These are phyloP conservation scores for Hyphodiscus sp. DNA, from an alignment of 2,329 filamentous ascomycete species.

Conservation along the genomic window DNA sequence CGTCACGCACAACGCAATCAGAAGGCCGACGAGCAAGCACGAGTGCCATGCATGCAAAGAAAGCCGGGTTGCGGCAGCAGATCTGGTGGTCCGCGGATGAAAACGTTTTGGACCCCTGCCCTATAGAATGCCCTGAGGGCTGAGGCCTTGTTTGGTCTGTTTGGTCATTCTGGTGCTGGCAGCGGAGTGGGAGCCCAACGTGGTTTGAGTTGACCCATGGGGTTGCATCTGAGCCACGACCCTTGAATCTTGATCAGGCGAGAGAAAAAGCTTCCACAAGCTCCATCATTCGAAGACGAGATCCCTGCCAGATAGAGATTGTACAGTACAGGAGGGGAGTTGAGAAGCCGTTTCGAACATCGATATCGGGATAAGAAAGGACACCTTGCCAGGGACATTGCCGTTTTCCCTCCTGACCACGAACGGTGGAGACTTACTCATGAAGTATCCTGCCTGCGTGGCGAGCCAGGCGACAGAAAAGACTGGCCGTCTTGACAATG, in stretches of 20 bases:
- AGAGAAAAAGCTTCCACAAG: neutral
- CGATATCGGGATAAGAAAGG: neutral
- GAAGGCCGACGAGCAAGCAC: conserved; percentile 14
- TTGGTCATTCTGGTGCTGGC: conserved; percentile 8
- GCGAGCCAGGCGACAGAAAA: neutral
- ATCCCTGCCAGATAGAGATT: neutral
- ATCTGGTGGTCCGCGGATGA: conserved; percentile 12
- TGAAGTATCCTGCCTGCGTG: neutral
- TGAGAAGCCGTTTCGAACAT: neutral
- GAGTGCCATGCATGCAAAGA: conserved; percentile 3
- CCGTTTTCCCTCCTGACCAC: neutral
- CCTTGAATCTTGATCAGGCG: neutral
- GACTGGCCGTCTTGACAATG: neutral
- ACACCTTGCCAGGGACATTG: neutral
- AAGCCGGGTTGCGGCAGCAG: neutral
- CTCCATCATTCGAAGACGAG: neutral
- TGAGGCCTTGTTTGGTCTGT: conserved; percentile 3
- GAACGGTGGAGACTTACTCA: neutral
- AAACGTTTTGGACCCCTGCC: conserved; percentile 23
- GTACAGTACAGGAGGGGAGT: neutral
- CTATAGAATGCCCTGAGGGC: conserved; percentile 9
- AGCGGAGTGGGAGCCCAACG: conserved; percentile 1
- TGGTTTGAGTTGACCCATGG: conserved; percentile 8
- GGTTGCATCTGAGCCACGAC: conserved; percentile 16
- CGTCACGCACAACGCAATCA: conserved; percentile 13